Evolutionary conservation across 176 grass and related monocot species (phyloP).

Genomic region (Avena atlantica): DNA sequence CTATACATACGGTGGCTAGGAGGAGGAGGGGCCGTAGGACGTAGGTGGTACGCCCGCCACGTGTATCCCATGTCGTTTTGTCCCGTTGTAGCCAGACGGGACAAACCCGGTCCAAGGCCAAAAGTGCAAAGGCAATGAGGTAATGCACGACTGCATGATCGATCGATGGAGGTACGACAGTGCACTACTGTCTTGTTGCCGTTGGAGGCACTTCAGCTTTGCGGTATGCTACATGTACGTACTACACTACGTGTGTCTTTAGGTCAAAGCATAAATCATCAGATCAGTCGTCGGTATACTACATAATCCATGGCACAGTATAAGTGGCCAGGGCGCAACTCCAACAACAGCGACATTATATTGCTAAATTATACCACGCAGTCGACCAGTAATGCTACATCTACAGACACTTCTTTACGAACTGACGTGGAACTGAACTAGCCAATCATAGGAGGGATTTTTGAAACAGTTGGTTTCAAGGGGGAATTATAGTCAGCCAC

Average conservation of each 20-base stretch:
- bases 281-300: background rate
- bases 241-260: background rate
- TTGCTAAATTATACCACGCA: too few relatives aligned
- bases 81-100: slow-evolving; percentile 33
- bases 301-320: too few relatives aligned
- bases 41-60: background rate
- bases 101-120: slow-evolving; percentile 42
- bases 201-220: slow-evolving; percentile 2
- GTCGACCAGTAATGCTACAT: too few relatives aligned
- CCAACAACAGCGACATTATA: too few relatives aligned
- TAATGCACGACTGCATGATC: background rate
- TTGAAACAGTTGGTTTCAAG: too few relatives aligned
- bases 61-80: slow-evolving; percentile 45
- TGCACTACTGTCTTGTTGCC: slow-evolving; percentile 2
- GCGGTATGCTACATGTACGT: background rate
- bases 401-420: too few relatives aligned
- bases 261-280: slow-evolving; percentile 11
- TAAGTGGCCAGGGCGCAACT: too few relatives aligned
- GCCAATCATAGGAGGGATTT: too few relatives aligned
- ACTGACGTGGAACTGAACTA: too few relatives aligned
- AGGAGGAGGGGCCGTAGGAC: too few relatives aligned
- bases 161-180: background rate
- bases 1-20: background rate
- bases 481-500: too few relatives aligned
- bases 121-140: slow-evolving; percentile 12